These are phyloP conservation scores for Metschnikowia vanudenii DNA, from an alignment of 805 yeast species.

Conservation along the genomic window DNA sequence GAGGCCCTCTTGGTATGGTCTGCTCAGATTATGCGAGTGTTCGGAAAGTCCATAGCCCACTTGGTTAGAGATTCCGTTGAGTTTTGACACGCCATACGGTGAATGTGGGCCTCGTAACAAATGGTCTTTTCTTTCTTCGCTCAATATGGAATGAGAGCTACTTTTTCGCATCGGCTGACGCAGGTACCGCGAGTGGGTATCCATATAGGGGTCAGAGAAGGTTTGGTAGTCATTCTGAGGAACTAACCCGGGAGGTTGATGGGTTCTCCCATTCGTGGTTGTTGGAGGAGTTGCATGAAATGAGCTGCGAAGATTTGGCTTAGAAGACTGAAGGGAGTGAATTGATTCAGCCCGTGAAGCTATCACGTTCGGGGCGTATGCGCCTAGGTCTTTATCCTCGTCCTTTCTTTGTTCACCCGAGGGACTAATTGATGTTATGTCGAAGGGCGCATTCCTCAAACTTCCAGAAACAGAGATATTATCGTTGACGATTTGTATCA, in stretches of 20 bases:
- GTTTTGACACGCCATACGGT: conserved; percentile 9
- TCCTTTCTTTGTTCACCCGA: conserved; percentile 8
- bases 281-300: conserved; percentile 21
- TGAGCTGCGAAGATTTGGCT: conserved; percentile 15
- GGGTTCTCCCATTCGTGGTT: conserved; percentile 6
- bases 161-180: conserved; percentile 15
- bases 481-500: conserved; percentile 16
- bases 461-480: conserved; percentile 18
- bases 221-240: conserved; percentile 15
- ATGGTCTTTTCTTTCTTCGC: conserved; percentile 14
- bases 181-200: conserved; percentile 16
- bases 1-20: conserved; percentile 27
- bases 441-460: conserved; percentile 10
- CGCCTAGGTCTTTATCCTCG: conserved; percentile 9
- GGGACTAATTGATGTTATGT: conserved; percentile 12
- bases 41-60: conserved; percentile 7
- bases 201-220: conserved; percentile 26
- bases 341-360: conserved; percentile 24
- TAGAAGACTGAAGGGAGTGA: conserved; percentile 24
- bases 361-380: conserved; percentile 4
- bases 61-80: neutral
- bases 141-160: conserved; percentile 15
- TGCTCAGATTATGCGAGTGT: conserved; percentile 21
- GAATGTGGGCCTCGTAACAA: conserved; percentile 14
- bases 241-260: conserved; percentile 1